These are phyloP conservation scores for Leptomonas pyrrhocoris DNA, from an alignment of 208 protist species.

Conservation along the genomic window DNA sequence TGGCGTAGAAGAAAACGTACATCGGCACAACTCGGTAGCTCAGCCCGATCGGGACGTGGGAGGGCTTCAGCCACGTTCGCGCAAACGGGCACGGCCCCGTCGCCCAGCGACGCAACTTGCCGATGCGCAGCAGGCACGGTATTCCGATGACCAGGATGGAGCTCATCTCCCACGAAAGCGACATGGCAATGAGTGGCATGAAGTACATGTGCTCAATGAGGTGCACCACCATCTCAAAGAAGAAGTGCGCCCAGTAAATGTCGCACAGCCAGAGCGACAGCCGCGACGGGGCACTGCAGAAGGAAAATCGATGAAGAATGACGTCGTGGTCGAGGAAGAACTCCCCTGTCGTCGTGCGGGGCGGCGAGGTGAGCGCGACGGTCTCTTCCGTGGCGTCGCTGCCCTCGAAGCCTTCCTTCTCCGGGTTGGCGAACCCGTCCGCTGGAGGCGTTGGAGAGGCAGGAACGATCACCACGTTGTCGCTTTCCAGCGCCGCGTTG, in stretches of 20 bases:
- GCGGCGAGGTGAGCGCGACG: slow-evolving; percentile 6
- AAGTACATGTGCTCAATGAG: slow-evolving; percentile 83
- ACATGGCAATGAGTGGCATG: slow-evolving; percentile 80
- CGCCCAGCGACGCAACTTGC: slow-evolving; percentile 44
- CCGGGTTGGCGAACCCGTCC: neutral
- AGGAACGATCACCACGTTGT: slow-evolving; percentile 11
- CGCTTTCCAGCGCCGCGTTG: neutral
- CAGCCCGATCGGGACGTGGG: slow-evolving; percentile 32
- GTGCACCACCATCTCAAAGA: slow-evolving; percentile 65
- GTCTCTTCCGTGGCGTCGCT: neutral
- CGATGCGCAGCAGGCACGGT: slow-evolving; percentile 56
- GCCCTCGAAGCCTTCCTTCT: neutral
- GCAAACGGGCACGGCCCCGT: slow-evolving; percentile 48
- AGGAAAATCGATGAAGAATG: slow-evolving; percentile 66
- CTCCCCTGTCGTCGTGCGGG: slow-evolving; percentile 34
- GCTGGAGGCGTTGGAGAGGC: neutral
- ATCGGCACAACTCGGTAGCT: slow-evolving; percentile 55
- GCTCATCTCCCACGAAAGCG: slow-evolving; percentile 69
- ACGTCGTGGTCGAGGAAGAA: slow-evolving; percentile 48
- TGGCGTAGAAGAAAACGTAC: slow-evolving; percentile 76
- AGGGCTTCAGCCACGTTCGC: slow-evolving; percentile 40
- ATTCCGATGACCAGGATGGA: slow-evolving; percentile 41
- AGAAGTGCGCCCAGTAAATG: slow-evolving; percentile 71
- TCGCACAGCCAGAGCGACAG: slow-evolving; percentile 70
- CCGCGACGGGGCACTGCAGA: slow-evolving; percentile 58